Evolutionary conservation across 2,329 filamentous ascomycete genomes (phyloP).

Genomic region (Exophiala phaeomuriformis): DNA sequence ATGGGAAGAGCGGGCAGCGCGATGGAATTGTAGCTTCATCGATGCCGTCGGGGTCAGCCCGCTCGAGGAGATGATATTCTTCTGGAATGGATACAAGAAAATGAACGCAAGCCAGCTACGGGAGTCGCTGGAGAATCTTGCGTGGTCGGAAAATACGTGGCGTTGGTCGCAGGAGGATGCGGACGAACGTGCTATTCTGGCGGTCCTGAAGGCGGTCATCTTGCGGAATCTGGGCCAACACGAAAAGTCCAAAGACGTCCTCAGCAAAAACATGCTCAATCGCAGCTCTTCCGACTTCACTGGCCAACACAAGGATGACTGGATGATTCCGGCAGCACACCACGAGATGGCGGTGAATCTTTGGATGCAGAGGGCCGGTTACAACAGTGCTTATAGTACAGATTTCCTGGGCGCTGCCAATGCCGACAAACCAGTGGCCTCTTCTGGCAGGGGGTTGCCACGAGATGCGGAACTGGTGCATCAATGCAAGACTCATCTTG

Average conservation of each 20-base stretch:
- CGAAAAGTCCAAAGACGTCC: slow-evolving; percentile 56
- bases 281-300: slow-evolving; percentile 44
- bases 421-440: slow-evolving; percentile 16
- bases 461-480: slow-evolving; percentile 39
- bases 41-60: slow-evolving; percentile 79
- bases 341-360: slow-evolving; percentile 80
- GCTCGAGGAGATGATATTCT: slow-evolving; percentile 81
- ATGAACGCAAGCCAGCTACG: slow-evolving; percentile 63
- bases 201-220: slow-evolving; percentile 60
- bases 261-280: slow-evolving; percentile 58
- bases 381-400: slow-evolving; percentile 31
- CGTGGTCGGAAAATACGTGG: slow-evolving; percentile 53
- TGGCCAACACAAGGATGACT: slow-evolving; percentile 43
- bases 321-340: slow-evolving; percentile 66
- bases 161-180: slow-evolving; percentile 45
- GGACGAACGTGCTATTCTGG: slow-evolving; percentile 58
- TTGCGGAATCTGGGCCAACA: slow-evolving; percentile 56
- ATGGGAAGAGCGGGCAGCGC: slow-evolving; percentile 71
- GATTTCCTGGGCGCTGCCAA: not conserved
- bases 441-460: slow-evolving; percentile 8
- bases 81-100: slow-evolving; percentile 84
- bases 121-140: slow-evolving; percentile 54
- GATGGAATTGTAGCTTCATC: slow-evolving; percentile 59
- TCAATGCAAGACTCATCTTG: slow-evolving; percentile 50
- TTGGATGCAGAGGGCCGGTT: slow-evolving; percentile 59